phyloP scores from a whole-genome alignment of 2,329 filamentous ascomycete genomes.

The Colletotrichum sp. region DNA sequence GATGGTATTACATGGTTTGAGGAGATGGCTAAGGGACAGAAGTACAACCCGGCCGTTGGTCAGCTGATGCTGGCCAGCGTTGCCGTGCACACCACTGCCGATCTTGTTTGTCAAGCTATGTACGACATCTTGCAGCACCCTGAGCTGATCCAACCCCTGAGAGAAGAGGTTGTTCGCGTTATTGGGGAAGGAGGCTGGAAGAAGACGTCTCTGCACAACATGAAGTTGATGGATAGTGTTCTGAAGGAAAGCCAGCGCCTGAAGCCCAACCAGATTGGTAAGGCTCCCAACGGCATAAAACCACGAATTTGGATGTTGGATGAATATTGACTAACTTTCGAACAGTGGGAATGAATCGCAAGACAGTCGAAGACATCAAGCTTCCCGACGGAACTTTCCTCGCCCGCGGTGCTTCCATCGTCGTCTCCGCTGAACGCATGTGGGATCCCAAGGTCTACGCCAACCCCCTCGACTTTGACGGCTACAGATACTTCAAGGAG shows the following conservation, averaged over 20 bases:
- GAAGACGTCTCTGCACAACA: not conserved
- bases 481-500: not conserved
- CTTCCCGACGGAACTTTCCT: not conserved
- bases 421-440: not conserved
- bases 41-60: not conserved
- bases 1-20: not conserved
- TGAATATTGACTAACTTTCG: not conserved
- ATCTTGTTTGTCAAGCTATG: not conserved
- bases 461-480: not conserved
- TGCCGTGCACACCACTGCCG: not conserved
- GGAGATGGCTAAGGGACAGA: not conserved
- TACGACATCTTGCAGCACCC: not conserved
- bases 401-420: not conserved
- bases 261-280: not conserved
- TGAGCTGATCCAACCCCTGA: not conserved
- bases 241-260: not conserved
- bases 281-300: not conserved
- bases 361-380: not conserved
- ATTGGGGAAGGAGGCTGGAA: not conserved
- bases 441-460: not conserved
- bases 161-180: not conserved
- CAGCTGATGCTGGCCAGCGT: not conserved
- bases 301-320: not conserved
- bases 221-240: slow-evolving; percentile 1
- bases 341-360: not conserved